A percentile compares a stretch with the other conserved stretches of the same genome.
Conservation (phyloP, 139 green algal genomes). For the Mesotaenium endlicherianum region DNA sequence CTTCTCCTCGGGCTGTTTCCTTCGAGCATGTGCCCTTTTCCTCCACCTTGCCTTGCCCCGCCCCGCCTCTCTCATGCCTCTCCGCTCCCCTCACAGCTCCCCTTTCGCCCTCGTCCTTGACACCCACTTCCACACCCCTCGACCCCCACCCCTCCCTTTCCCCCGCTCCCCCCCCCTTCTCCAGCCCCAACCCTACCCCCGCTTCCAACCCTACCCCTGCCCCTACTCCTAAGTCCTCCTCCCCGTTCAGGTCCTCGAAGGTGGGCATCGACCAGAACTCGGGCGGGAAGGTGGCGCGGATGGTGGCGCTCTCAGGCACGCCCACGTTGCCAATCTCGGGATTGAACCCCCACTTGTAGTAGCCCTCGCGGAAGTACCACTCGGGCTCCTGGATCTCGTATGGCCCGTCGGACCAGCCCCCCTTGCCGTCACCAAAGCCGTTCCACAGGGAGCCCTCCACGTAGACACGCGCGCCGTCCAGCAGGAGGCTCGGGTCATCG, state of each 20-base stretch:
- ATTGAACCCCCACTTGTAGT: constrained; percentile 55
- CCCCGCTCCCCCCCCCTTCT: no score
- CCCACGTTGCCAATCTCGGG: constrained; percentile 54
- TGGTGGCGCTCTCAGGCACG: constrained; percentile 35
- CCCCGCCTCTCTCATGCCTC: no score
- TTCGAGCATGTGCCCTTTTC: no score
- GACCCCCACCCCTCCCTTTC: no score
- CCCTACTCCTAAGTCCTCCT: neutral
- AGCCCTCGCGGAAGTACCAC: constrained; percentile 39
- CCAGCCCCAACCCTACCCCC: no score
- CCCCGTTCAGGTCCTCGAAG: neutral
- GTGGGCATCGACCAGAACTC: constrained; percentile 11
- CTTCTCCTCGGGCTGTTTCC: no score
- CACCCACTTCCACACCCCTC: no score
- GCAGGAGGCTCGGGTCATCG: constrained; percentile 27
- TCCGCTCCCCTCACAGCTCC: no score
- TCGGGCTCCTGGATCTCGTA: constrained; percentile 49
- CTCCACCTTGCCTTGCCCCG: no score
- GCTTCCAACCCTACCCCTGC: no score
- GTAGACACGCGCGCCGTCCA: constrained; percentile 46
- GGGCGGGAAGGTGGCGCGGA: constrained; percentile 33
- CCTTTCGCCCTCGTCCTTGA: neutral
- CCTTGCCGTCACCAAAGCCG: constrained; percentile 48
- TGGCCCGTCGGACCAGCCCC: constrained; percentile 42
- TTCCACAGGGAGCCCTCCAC: constrained; percentile 49